These are phyloP conservation scores for Phoma herbarum DNA, from an alignment of 2,329 filamentous ascomycete genomes.

Conservation along the genomic window DNA sequence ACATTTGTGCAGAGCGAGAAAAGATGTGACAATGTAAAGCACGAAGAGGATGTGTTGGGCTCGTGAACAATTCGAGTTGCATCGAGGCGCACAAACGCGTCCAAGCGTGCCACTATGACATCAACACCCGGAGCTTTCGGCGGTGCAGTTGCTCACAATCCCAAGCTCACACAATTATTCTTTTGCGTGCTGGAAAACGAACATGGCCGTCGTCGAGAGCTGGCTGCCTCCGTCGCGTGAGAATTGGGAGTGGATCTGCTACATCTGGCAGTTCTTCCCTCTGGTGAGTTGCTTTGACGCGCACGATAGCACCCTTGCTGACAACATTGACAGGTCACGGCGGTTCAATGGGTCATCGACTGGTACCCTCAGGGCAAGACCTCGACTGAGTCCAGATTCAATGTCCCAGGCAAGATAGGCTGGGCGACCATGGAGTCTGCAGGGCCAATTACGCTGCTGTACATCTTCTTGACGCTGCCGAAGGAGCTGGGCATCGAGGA, in stretches of 20 bases:
- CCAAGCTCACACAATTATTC: too few relatives aligned
- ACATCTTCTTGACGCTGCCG: constrained; percentile 77
- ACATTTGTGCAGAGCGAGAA: neutral
- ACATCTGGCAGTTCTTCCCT: constrained; percentile 61
- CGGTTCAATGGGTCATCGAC: constrained; percentile 74
- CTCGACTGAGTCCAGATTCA: constrained; percentile 75
- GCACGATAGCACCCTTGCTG: too few relatives aligned
- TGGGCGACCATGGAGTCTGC: constrained; percentile 91
- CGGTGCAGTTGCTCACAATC: constrained; percentile 2
- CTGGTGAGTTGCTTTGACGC: constrained; percentile 49
- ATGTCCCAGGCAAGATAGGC: constrained; percentile 85
- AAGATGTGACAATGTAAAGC: neutral
- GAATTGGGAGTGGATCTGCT: constrained; percentile 59
- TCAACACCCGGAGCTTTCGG: constrained; percentile 12
- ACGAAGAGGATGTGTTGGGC: neutral
- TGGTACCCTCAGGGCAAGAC: constrained; percentile 96
- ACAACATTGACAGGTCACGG: constrained; percentile 66
- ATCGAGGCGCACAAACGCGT: constrained; percentile 3
- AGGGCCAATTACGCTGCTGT: constrained; percentile 79
- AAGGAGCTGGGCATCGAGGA: constrained; percentile 62
- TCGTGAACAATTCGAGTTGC: neutral
- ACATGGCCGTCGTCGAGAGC: constrained; percentile 57
- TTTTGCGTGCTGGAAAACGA: too few relatives aligned
- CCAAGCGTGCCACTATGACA: constrained; percentile 12
- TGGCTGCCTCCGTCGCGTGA: constrained; percentile 60